A percentile compares a stretch with the other conserved stretches of the same genome.
Conservation (phyloP, 179 eudicot species). For the Camellia oleifera region DNA sequence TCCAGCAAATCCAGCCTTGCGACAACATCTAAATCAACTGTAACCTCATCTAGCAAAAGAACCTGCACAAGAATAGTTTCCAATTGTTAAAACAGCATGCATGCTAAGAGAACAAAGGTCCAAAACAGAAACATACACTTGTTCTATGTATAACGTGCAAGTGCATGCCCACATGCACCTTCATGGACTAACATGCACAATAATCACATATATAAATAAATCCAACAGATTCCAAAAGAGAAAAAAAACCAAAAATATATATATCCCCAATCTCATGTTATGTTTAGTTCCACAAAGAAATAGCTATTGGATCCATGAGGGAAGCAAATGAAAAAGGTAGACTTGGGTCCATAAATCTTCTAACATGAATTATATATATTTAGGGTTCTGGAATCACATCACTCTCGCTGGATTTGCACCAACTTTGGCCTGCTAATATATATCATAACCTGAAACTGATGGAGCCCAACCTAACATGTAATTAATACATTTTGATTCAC, state of each 20-base stretch:
- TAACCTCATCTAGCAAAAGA: slow-evolving; percentile 88
- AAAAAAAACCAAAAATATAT: neutral
- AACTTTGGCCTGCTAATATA: neutral
- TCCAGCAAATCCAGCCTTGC: slow-evolving; percentile 94
- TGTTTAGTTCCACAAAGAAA: neutral
- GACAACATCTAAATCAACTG: slow-evolving; percentile 93
- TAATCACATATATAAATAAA: neutral
- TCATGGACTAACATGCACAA: neutral
- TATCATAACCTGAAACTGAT: neutral
- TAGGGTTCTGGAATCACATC: neutral
- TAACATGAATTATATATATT: neutral
- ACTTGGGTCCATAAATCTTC: neutral
- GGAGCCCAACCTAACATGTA: neutral
- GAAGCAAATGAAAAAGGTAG: neutral
- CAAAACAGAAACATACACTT: neutral
- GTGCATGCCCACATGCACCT: neutral
- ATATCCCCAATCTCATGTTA: neutral
- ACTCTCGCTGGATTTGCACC: neutral
- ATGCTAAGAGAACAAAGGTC: neutral
- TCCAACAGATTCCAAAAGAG: neutral
- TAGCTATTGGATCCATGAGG: neutral
- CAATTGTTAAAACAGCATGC: neutral
- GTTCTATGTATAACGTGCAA: neutral
- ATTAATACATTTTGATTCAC: neutral
- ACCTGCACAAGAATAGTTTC: slow-evolving; percentile 46